Evolutionary conservation across 352 stramenopile species (phyloP).

Genomic region (Pythium guiyangense): DNA sequence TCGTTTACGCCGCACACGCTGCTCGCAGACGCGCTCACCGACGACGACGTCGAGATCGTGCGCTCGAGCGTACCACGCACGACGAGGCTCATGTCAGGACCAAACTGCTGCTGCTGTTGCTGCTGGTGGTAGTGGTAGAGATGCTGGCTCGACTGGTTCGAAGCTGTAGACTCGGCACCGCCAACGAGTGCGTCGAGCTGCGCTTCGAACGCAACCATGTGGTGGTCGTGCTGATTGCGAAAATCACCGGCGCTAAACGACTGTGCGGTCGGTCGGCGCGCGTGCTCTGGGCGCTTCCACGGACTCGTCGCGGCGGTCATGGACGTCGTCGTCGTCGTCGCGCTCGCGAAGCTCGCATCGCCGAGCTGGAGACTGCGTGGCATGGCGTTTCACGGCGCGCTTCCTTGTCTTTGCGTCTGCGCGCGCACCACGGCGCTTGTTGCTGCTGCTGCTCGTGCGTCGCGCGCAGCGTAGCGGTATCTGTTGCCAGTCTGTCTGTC

Average conservation of each 20-base stretch:
- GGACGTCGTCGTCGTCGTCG: too few species aligned
- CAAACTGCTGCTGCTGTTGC: slow-evolving; percentile 3
- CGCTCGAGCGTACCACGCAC: slow-evolving; percentile 7
- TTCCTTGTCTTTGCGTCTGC: too few species aligned
- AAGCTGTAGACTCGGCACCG: slow-evolving; percentile 1
- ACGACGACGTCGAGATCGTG: slow-evolving; percentile 10
- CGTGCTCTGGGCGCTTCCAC: too few species aligned
- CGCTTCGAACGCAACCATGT: slow-evolving; percentile 13
- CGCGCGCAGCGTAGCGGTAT: too few species aligned
- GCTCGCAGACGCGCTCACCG: slow-evolving; percentile 2
- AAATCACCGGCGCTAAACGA: slow-evolving; percentile 20
- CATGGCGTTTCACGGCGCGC: too few species aligned
- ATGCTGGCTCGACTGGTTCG: background rate
- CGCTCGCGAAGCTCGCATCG: too few species aligned
- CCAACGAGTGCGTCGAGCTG: slow-evolving; percentile 15
- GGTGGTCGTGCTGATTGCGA: slow-evolving; percentile 9
- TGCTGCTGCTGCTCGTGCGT: slow-evolving; percentile 4
- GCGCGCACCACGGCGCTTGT: background rate
- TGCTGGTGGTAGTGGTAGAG: slow-evolving; percentile 1
- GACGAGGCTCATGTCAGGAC: slow-evolving; percentile 3
- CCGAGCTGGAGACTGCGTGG: too few species aligned
- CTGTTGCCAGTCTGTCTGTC: too few species aligned
- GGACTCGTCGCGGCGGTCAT: too few species aligned
- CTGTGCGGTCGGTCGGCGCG: slow-evolving; percentile 16
- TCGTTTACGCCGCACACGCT: slow-evolving; percentile 6